phyloP scores from a whole-genome alignment of 331 rosid species.

The Dryas integrifolia region DNA sequence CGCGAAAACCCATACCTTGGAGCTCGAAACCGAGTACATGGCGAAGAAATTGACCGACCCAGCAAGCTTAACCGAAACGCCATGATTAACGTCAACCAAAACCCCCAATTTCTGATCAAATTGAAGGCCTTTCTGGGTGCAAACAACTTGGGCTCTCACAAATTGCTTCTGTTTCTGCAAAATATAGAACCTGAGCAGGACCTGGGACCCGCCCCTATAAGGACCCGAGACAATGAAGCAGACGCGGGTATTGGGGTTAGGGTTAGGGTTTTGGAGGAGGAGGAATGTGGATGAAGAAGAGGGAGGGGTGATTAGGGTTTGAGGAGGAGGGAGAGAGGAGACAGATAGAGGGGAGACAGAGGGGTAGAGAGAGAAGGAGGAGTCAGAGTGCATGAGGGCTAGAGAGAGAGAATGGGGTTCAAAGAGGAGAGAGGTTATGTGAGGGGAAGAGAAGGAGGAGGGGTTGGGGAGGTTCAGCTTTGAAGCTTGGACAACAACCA shows the following conservation, averaged over 20 bases:
- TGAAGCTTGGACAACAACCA: constrained; percentile 71
- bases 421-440: constrained; percentile 58
- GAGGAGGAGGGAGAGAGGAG: constrained; percentile 46
- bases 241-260: constrained; percentile 32
- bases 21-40: constrained; percentile 52
- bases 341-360: constrained; percentile 44
- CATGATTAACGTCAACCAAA: constrained; percentile 59
- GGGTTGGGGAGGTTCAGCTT: constrained; percentile 66
- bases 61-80: constrained; percentile 55
- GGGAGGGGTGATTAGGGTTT: constrained; percentile 59
- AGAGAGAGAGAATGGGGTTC: constrained; percentile 80
- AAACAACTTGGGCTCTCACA: constrained; percentile 38
- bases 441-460: constrained; percentile 56
- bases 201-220: constrained; percentile 46
- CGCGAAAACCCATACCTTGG: constrained; percentile 63
- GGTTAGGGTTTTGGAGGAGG: constrained; percentile 40
- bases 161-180: constrained; percentile 36
- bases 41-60: constrained; percentile 82
- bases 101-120: constrained; percentile 54
- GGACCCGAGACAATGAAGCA: constrained; percentile 62
- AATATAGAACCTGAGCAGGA: constrained; percentile 64
- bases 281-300: constrained; percentile 73
- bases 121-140: constrained; percentile 44
- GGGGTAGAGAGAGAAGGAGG: constrained; percentile 81
- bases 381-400: constrained; percentile 80